Evolutionary conservation across 352 stramenopile species (phyloP).

Genomic region (Pythium periplocum): DNA sequence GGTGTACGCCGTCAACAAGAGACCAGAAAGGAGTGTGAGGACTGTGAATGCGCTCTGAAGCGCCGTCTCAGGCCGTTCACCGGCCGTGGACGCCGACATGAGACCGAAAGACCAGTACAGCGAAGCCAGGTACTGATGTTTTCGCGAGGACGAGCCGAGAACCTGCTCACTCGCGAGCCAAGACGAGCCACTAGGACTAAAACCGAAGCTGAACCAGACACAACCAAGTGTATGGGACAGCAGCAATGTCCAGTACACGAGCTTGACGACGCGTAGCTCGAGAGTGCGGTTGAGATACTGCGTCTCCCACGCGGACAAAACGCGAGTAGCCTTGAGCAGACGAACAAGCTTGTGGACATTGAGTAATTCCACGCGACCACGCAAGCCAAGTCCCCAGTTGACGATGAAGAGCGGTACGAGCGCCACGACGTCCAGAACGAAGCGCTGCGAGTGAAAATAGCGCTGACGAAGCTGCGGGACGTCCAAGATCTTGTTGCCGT

Average conservation of each 20-base stretch:
- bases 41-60: constrained; percentile 43
- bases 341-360: constrained; percentile 55
- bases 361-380: constrained; percentile 24
- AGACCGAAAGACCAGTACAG: constrained; percentile 61
- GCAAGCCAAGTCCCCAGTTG: constrained; percentile 32
- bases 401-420: constrained; percentile 36
- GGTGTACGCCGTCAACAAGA: constrained; percentile 48
- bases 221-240: constrained; percentile 45
- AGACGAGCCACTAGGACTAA: neutral
- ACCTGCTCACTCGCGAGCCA: neutral
- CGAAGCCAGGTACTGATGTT: constrained; percentile 29
- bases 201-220: constrained; percentile 58
- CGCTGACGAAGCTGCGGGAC: constrained; percentile 24
- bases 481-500: constrained; percentile 69
- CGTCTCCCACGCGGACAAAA: constrained; percentile 23
- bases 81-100: constrained; percentile 42
- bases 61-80: constrained; percentile 32
- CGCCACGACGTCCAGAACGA: constrained; percentile 28
- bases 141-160: constrained; percentile 4
- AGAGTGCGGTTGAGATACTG: constrained; percentile 39
- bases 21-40: constrained; percentile 29
- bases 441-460: constrained; percentile 32
- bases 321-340: constrained; percentile 18
- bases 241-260: constrained; percentile 42
- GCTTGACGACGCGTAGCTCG: constrained; percentile 36